Conservation (phyloP, 2,329 filamentous ascomycete genomes). For the Orbilia oligospora region DNA sequence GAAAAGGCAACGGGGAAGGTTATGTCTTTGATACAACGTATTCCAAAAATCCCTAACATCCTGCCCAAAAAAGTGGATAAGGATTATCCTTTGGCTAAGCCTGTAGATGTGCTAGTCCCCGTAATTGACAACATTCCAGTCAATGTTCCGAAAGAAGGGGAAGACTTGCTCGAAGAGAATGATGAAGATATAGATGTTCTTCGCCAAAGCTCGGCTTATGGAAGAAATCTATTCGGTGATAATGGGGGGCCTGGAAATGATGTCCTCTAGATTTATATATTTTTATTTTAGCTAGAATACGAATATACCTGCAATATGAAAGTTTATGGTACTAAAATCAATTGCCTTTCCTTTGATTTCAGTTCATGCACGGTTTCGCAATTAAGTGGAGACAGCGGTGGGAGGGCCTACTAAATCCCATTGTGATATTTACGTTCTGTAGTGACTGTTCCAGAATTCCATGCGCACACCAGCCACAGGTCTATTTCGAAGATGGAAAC, state of each 20-base stretch:
- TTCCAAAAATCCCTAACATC: conserved; percentile 8
- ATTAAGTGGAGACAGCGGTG: no score
- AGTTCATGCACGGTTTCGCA: no score
- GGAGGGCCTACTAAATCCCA: no score
- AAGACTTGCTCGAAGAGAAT: neutral
- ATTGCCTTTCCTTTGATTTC: no score
- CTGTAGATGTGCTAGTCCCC: neutral
- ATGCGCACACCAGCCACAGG: no score
- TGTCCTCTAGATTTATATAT: conserved; percentile 4
- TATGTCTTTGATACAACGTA: conserved; percentile 26
- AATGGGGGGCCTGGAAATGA: conserved; percentile 30
- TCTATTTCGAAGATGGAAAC: no score
- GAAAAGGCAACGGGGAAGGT: conserved; percentile 14
- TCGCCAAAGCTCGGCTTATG: conserved; percentile 15
- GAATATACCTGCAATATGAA: no score
- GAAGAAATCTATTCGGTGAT: conserved; percentile 1
- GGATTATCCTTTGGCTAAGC: neutral
- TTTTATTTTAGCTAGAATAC: neutral
- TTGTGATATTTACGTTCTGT: no score
- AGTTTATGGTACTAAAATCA: no score
- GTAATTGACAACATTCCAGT: neutral
- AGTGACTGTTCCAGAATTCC: no score
- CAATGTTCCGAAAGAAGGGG: no score
- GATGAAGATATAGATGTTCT: conserved; percentile 4
- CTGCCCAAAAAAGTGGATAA: neutral